Evolutionary conservation across 352 stramenopile species (phyloP).

Genomic region (Pythium vanterpoolii): DNA sequence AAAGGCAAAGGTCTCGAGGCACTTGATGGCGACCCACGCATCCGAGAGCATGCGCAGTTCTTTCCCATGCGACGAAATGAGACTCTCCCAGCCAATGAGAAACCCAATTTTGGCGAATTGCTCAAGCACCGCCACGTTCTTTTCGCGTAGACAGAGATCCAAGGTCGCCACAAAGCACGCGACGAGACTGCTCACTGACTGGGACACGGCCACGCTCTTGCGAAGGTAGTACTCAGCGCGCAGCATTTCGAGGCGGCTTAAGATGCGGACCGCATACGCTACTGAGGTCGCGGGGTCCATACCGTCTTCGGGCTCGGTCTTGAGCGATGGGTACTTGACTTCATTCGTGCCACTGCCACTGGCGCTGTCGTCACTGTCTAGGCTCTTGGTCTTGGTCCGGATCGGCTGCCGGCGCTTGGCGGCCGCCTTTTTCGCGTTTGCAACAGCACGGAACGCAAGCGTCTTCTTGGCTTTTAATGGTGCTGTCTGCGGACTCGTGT

Average conservation of each 20-base stretch:
- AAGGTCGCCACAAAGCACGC: slow-evolving; percentile 78
- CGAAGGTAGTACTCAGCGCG: slow-evolving; percentile 77
- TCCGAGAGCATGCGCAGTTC: slow-evolving; percentile 95
- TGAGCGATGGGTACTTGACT: slow-evolving; percentile 66
- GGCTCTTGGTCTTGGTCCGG: slow-evolving; percentile 31
- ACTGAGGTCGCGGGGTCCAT: slow-evolving; percentile 50
- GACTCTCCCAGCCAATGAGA: slow-evolving; percentile 92
- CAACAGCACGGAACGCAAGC: slow-evolving; percentile 55
- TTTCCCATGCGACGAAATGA: slow-evolving; percentile 94
- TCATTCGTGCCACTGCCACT: slow-evolving; percentile 11
- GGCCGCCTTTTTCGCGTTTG: slow-evolving; percentile 40
- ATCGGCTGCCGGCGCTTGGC: slow-evolving; percentile 38
- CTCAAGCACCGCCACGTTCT: slow-evolving; percentile 55
- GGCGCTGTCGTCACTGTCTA: slow-evolving; percentile 38
- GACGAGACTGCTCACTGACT: slow-evolving; percentile 78
- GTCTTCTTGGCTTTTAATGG: slow-evolving; percentile 20
- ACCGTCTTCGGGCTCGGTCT: slow-evolving; percentile 56
- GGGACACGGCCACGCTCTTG: slow-evolving; percentile 80
- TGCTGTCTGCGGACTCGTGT: slow-evolving; percentile 16
- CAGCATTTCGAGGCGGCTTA: slow-evolving; percentile 74
- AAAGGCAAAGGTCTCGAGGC: slow-evolving; percentile 80
- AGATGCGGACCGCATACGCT: slow-evolving; percentile 52
- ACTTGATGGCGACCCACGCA: slow-evolving; percentile 87
- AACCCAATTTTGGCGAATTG: slow-evolving; percentile 78
- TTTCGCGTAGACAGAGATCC: slow-evolving; percentile 65